These are phyloP conservation scores for Backusella psychrophila DNA, from an alignment of 192 early-diverging fungal genomes.

Conservation along the genomic window DNA sequence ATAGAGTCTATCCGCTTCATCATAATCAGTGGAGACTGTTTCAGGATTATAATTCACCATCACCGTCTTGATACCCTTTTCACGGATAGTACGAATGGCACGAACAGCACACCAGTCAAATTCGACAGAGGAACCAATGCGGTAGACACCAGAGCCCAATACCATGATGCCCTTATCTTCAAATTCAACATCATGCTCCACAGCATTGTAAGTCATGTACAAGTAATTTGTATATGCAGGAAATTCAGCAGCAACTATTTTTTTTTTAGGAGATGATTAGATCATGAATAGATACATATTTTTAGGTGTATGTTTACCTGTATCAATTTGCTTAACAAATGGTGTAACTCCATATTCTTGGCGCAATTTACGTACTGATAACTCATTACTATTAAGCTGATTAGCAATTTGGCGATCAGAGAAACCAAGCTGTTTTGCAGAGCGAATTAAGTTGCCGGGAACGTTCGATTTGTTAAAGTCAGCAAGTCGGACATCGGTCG, in stretches of 20 bases:
- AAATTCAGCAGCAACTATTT: constrained; percentile 92
- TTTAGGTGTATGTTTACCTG: constrained; percentile 45
- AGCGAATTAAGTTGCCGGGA: constrained; percentile 51
- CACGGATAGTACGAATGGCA: constrained; percentile 91
- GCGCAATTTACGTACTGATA: constrained; percentile 83
- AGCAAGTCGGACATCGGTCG: constrained; percentile 68
- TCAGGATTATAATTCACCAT: constrained; percentile 99
- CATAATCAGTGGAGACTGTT: constrained; percentile 99
- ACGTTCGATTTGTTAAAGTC: constrained; percentile 62
- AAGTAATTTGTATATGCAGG: constrained; percentile 98
- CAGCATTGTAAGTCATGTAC: constrained; percentile 97
- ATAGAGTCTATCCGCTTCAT: constrained; percentile 97
- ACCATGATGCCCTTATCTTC: constrained; percentile 97
- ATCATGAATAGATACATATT: too few relatives aligned
- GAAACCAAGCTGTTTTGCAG: constrained; percentile 95
- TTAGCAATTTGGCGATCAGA: constrained; percentile 88
- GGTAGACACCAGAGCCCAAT: constrained; percentile 95
- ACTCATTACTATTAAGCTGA: constrained; percentile 76
- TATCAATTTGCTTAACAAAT: constrained; percentile 99
- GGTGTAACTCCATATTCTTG: constrained; percentile 80
- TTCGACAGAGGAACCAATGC: constrained; percentile 97
- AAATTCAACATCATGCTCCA: constrained; percentile 89
- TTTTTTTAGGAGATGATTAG: constrained; percentile 9
- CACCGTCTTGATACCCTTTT: constrained; percentile 85
- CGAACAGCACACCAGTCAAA: constrained; percentile 99